Percentiles rank a stretch among this genome's conserved stretches.
These are phyloP conservation scores for Cochlearia excelsa DNA, from an alignment of 345 rosid species.

Conservation along the genomic window DNA sequence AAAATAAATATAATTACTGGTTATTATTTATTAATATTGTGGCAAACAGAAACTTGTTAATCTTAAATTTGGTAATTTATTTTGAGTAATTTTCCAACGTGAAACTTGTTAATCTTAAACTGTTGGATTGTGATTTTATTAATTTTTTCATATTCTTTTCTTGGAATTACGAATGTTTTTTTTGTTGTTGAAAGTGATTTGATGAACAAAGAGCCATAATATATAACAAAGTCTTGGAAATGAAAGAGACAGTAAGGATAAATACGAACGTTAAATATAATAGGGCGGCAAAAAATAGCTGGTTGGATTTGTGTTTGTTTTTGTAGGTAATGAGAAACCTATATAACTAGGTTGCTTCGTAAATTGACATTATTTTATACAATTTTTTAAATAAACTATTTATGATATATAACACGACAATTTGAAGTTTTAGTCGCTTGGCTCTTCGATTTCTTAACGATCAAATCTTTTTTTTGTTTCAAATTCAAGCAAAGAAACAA, in stretches of 20 bases:
- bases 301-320: slow-evolving; percentile 36
- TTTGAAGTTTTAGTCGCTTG: slow-evolving; percentile 23
- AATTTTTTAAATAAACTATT: background rate
- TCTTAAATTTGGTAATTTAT: no score
- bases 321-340: slow-evolving; percentile 38
- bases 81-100: background rate
- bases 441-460: slow-evolving; percentile 37
- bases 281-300: slow-evolving; percentile 42
- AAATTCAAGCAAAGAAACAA: slow-evolving; percentile 29
- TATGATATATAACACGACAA: slow-evolving; percentile 27
- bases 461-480: background rate
- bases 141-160: background rate
- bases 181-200: background rate
- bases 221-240: slow-evolving; percentile 30
- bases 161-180: slow-evolving; percentile 32
- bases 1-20: background rate
- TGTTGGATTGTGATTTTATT: background rate
- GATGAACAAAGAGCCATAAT: slow-evolving; percentile 15
- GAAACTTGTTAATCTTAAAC: background rate
- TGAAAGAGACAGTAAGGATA: slow-evolving; percentile 39
- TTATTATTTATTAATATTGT: no score
- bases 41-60: no score
- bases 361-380: slow-evolving; percentile 29
- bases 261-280: slow-evolving; percentile 28
- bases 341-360: slow-evolving; percentile 33